Conservation (phyloP, 345 rosid species). For the Zanthoxylum bungeanum region DNA sequence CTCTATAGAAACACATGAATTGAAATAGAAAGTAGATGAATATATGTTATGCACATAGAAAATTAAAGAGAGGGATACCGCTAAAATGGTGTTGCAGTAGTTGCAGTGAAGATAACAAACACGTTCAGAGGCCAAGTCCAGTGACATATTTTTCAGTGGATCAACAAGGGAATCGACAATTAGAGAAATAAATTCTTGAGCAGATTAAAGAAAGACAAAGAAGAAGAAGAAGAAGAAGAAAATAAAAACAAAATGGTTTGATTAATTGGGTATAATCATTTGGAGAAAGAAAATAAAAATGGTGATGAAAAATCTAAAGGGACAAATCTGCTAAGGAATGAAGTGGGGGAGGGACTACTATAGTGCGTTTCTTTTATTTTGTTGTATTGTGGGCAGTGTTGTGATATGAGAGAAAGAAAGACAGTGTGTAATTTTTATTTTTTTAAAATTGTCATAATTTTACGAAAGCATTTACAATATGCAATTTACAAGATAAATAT, state of each 20-base stretch:
- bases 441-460: no score
- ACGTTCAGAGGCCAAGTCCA: slow-evolving; percentile 68
- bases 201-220: background rate
- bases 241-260: slow-evolving; percentile 2
- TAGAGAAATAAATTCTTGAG: background rate
- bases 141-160: slow-evolving; percentile 63
- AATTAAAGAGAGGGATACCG: slow-evolving; percentile 53
- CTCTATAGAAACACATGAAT: background rate
- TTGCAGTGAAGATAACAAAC: slow-evolving; percentile 97
- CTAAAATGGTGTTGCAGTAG: slow-evolving; percentile 97
- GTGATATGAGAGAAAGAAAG: background rate
- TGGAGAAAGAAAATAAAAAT: slow-evolving; percentile 23
- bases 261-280: background rate
- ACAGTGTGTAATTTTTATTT: background rate
- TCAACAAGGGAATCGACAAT: no score
- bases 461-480: no score
- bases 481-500: no score
- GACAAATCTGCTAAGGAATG: slow-evolving; percentile 44
- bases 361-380: background rate
- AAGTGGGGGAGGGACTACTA: slow-evolving; percentile 6
- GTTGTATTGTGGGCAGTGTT: background rate
- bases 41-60: no score
- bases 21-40: background rate
- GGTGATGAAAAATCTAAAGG: slow-evolving; percentile 18
- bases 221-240: slow-evolving; percentile 17